phyloP scores from a whole-genome alignment of 2,329 filamentous ascomycete genomes.

The Verticillium albo-atrum region DNA sequence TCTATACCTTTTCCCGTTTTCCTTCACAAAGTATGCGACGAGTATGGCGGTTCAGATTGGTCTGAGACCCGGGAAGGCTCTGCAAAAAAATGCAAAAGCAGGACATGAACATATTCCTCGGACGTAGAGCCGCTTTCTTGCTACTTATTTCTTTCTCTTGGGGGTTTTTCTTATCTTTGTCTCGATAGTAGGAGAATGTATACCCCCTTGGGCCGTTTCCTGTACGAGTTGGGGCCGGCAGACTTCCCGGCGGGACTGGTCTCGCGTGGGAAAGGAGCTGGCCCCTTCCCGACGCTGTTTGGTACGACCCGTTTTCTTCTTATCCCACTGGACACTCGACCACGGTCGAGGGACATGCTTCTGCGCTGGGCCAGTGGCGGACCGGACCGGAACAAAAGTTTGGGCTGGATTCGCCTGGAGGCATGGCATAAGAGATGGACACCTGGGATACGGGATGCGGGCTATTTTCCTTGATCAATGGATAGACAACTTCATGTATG shows the following conservation, averaged over 20 bases:
- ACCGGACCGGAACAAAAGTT: background rate
- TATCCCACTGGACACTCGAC: background rate
- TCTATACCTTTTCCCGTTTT: slow-evolving; percentile 3
- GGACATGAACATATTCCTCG: background rate
- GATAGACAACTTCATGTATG: slow-evolving; percentile 10
- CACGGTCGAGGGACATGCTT: background rate
- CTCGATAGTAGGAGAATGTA: slow-evolving; percentile 19
- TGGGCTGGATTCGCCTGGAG: background rate
- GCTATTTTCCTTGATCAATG: background rate
- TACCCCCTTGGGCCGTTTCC: background rate
- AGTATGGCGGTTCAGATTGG: background rate
- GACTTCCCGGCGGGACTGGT: background rate
- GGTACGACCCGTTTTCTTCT: background rate
- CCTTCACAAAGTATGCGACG: background rate
- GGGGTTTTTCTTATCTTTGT: slow-evolving; percentile 12
- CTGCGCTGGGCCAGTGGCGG: background rate
- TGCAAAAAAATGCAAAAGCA: background rate
- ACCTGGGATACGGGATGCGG: background rate
- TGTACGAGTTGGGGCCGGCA: background rate
- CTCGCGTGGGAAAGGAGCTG: background rate
- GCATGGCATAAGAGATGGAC: slow-evolving; percentile 4
- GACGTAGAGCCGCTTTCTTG: background rate
- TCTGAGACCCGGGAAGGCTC: background rate
- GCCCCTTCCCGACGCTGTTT: background rate
- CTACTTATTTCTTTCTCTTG: background rate